Base-by-base conservation (phyloP, 805 yeast genomes). In the Saccharomyces kudriavzevii region DNA sequence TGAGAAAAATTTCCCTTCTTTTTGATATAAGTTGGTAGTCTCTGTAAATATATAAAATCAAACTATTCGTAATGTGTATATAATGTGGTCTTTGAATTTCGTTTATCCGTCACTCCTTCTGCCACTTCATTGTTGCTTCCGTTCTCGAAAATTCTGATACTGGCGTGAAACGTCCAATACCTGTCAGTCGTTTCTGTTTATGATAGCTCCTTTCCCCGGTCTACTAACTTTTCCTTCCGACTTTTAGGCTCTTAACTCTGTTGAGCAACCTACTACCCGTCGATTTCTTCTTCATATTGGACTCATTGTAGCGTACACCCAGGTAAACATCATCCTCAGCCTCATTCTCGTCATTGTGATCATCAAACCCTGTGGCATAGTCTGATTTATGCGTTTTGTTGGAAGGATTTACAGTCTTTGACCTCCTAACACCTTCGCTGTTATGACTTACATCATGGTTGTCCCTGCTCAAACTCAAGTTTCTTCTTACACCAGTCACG, bases 211-310 rank as follows among this genome's bases (percentile, higher is more conserved):
- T 35, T 35, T 35, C 22, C 11, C 17, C 8, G 9, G 11, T 17
- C 22, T 35, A 35, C 43, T 35, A 11, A 35, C 43, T 55, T 48
- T 47, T 60, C 46, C 64, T 64, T 73, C 62, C 77, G 45, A 89
- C 96, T 70, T 88, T 88, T 73, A 91, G 78, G 74, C 96, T 88
- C 72, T 87, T 89, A 47, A 91, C 97, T 67, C 97, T 84, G 65
- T 85, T 83, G 64, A 91, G 73, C 57, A 91, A 76, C 4, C 88
- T 84, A 52, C 77, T 80, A 5, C 81, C 80, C 25, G 68, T 59
- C 0, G 70, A 63, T 46, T 58, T 63, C 57, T 68, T 66, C 52
- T 63, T 62, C 9, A 63, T 52, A 27, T 52, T 62, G 22, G 43
- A 17, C 35, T 55, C 59, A 51, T 61, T 67, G 55, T 60, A 59